phyloP scores from a whole-genome alignment of 2,329 filamentous ascomycete genomes.

The Pseudopyrenochaeta lycopersici region DNA sequence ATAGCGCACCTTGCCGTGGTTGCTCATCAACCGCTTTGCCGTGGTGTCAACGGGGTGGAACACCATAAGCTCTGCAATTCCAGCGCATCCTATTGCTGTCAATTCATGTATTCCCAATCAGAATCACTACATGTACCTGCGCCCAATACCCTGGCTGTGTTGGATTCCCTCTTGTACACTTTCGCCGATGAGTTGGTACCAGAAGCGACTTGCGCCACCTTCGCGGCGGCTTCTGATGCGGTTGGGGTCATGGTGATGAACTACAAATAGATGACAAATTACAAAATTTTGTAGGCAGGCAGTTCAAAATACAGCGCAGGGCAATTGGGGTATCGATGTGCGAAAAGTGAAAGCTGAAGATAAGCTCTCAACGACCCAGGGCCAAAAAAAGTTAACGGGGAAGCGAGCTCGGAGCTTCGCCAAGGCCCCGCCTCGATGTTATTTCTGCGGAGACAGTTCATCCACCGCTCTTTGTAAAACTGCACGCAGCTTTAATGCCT shows the following conservation, averaged over 20 bases:
- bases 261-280: neutral
- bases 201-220: slow-evolving; percentile 38
- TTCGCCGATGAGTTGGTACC: slow-evolving; percentile 58
- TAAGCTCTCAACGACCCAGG: slow-evolving; percentile 6
- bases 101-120: slow-evolving; percentile 3
- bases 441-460: neutral
- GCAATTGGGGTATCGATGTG: slow-evolving; percentile 14
- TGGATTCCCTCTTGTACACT: slow-evolving; percentile 85
- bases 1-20: slow-evolving; percentile 74
- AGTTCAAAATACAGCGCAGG: slow-evolving; percentile 16
- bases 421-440: slow-evolving; percentile 5
- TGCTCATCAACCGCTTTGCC: slow-evolving; percentile 99
- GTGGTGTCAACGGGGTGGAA: slow-evolving; percentile 90
- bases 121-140: slow-evolving; percentile 71
- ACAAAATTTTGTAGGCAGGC: neutral
- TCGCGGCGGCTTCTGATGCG: slow-evolving; percentile 38
- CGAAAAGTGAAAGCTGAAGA: slow-evolving; percentile 15
- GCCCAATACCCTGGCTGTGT: slow-evolving; percentile 84
- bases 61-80: slow-evolving; percentile 90
- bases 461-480: neutral
- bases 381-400: slow-evolving; percentile 18
- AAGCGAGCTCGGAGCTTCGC: slow-evolving; percentile 15
- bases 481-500: neutral
- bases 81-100: slow-evolving; percentile 76
- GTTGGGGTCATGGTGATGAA: slow-evolving; percentile 38